A percentile compares a stretch with the other conserved stretches of the same genome.
Conservation (phyloP, 495 filamentous ascomycete species). For the Margaritispora aquatica region DNA sequence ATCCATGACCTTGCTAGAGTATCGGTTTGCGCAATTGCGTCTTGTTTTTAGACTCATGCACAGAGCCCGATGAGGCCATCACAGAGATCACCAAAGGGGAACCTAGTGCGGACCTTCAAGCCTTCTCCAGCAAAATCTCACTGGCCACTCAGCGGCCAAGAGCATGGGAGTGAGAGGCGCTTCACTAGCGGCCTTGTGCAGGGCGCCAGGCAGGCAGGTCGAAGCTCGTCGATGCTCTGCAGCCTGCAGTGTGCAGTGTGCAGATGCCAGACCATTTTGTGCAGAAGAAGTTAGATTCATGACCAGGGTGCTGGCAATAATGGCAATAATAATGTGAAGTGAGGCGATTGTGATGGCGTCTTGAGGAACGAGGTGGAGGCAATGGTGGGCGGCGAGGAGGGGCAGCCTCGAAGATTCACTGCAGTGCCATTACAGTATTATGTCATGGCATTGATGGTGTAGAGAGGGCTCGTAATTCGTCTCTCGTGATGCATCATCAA, state of each 20-base stretch:
- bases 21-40: slow-evolving; percentile 1
- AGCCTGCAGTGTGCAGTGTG: too few relatives aligned
- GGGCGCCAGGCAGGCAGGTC: neutral
- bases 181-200: neutral
- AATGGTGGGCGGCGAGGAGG: too few relatives aligned
- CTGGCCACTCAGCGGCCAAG: neutral
- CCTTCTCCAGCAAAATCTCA: slow-evolving; percentile 1
- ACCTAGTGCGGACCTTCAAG: slow-evolving; percentile 6
- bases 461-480: too few relatives aligned
- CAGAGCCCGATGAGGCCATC: slow-evolving; percentile 6
- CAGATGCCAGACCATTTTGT: neutral
- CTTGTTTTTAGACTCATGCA: slow-evolving; percentile 9
- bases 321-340: too few relatives aligned
- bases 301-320: neutral
- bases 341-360: neutral
- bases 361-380: too few relatives aligned
- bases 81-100: neutral
- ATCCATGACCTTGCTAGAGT: neutral
- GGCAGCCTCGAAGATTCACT: neutral
- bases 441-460: neutral
- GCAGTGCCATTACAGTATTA: neutral
- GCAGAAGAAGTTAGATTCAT: neutral
- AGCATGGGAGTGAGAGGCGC: neutral
- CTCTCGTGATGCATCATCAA: neutral
- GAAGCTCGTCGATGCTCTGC: slow-evolving; percentile 3